Conservation (phyloP, 352 stramenopile species). For the Globisporangium viniferum region DNA sequence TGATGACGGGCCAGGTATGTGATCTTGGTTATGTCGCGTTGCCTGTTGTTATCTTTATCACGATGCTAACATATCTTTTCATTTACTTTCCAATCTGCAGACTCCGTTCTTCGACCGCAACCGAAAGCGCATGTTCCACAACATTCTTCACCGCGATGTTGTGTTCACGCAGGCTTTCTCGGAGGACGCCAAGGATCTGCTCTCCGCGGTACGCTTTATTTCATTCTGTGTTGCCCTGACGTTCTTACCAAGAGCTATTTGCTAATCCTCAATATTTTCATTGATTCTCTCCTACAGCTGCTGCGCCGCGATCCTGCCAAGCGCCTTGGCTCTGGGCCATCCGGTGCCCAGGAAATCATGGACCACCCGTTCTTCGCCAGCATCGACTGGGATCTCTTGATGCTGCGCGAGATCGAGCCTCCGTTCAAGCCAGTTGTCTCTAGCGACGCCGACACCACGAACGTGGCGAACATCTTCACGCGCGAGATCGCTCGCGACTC, state of each 20-base stretch:
- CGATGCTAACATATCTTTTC: not conserved
- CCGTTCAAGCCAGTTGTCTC: conserved; percentile 86
- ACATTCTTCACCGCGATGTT: conserved; percentile 88
- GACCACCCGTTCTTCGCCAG: conserved; percentile 87
- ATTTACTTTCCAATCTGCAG: conserved; percentile 3
- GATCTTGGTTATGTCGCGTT: not conserved
- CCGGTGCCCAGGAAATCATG: conserved; percentile 88
- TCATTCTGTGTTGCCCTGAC: not conserved
- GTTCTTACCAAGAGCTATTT: not conserved
- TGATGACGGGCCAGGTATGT: conserved; percentile 82
- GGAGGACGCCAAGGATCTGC: conserved; percentile 82
- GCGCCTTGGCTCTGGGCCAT: conserved; percentile 72
- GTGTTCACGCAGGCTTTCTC: conserved; percentile 87
- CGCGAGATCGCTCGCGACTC: conserved; percentile 85
- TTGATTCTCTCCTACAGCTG: conserved; percentile 32
- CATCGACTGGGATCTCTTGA: conserved; percentile 82
- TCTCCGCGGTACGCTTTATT: conserved; percentile 45
- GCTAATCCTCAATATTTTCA: not conserved
- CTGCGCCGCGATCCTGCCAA: conserved; percentile 83
- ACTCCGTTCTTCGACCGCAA: conserved; percentile 96
- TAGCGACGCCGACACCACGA: conserved; percentile 77
- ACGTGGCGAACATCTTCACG: conserved; percentile 88
- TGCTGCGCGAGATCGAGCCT: conserved; percentile 79
- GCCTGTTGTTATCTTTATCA: not conserved
- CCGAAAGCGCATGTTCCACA: conserved; percentile 94